These are phyloP conservation scores for Osmanthus fragrans DNA, from an alignment of 257 asterid species.

Conservation along the genomic window DNA sequence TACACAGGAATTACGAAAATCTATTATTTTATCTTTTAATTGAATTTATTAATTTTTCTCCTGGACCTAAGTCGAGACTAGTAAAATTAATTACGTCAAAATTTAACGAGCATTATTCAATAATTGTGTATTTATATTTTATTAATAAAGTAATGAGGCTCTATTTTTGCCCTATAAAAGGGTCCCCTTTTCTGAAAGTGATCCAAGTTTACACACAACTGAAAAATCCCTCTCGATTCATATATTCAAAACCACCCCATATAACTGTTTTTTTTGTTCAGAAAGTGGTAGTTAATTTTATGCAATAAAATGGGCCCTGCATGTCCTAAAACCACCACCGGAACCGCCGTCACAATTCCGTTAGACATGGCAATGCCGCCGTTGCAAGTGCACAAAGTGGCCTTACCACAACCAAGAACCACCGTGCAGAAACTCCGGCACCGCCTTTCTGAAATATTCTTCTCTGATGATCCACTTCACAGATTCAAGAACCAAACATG, in stretches of 20 bases:
- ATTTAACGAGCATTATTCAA: too few species aligned
- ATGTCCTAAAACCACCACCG: constrained; percentile 16
- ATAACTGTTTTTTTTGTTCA: neutral
- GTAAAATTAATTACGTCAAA: too few species aligned
- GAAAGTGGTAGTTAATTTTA: neutral
- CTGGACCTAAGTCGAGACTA: too few species aligned
- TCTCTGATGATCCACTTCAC: constrained; percentile 86
- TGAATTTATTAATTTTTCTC: too few species aligned
- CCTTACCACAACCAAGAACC: constrained; percentile 66
- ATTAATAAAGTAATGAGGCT: neutral
- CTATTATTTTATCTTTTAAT: too few species aligned
- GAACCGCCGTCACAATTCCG: neutral
- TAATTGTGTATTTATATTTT: too few species aligned
- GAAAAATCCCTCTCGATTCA: neutral
- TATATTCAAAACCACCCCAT: neutral
- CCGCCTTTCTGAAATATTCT: constrained; percentile 72
- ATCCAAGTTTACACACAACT: constrained; percentile 1
- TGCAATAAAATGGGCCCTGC: constrained; percentile 41
- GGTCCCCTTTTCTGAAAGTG: neutral
- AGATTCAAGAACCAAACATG: constrained; percentile 69
- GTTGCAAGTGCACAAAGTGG: constrained; percentile 56
- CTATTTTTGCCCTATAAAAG: constrained; percentile 24
- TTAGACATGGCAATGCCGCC: constrained; percentile 19
- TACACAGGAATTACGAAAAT: neutral
- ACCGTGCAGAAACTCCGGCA: constrained; percentile 63